A percentile compares a stretch with the other conserved stretches of the same genome.
Evolutionary conservation across 208 protist genomes (phyloP).

Genomic region (Crithidia brevicula): DNA sequence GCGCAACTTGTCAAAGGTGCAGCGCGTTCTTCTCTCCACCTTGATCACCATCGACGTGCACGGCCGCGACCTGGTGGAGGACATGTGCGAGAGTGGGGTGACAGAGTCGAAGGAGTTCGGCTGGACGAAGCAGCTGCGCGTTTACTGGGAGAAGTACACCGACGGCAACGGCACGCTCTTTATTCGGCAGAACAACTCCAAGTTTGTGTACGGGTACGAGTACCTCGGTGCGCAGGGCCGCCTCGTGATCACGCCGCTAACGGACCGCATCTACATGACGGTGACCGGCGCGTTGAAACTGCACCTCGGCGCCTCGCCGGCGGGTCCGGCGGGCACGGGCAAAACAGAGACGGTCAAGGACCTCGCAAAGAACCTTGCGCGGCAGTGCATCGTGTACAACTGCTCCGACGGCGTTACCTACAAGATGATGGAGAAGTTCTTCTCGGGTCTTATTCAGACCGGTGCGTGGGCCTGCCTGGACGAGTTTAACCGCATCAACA

Average conservation of each 20-base stretch:
- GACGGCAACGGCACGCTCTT: conserved; percentile 94
- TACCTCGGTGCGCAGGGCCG: conserved; percentile 97
- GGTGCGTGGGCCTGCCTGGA: conserved; percentile 99
- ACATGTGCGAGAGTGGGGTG: conserved; percentile 93
- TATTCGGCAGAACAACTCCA: conserved; percentile 95
- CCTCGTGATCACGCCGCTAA: conserved; percentile 98
- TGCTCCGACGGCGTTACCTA: conserved; percentile 97
- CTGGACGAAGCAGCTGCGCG: conserved; percentile 98
- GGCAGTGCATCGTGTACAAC: conserved; percentile 98
- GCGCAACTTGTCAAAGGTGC: conserved; percentile 85
- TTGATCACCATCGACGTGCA: conserved; percentile 99
- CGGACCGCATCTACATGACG: conserved; percentile 98
- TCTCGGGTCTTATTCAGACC: conserved; percentile 96
- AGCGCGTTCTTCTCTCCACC: conserved; percentile 94
- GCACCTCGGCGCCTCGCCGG: conserved; percentile 94
- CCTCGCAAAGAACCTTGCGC: conserved; percentile 96
- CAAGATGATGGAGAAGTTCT: conserved; percentile 99
- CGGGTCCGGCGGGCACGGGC: conserved; percentile 96
- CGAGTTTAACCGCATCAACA: conserved; percentile 99
- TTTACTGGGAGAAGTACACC: conserved; percentile 96
- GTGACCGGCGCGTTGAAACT: conserved; percentile 97
- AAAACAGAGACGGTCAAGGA: conserved; percentile 98
- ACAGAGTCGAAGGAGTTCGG: conserved; percentile 91
- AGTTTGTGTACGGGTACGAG: conserved; percentile 98
- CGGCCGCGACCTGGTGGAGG: conserved; percentile 95